Evolutionary conservation across 441 rosid genomes (phyloP).

Genomic region (Manihot esculenta): DNA sequence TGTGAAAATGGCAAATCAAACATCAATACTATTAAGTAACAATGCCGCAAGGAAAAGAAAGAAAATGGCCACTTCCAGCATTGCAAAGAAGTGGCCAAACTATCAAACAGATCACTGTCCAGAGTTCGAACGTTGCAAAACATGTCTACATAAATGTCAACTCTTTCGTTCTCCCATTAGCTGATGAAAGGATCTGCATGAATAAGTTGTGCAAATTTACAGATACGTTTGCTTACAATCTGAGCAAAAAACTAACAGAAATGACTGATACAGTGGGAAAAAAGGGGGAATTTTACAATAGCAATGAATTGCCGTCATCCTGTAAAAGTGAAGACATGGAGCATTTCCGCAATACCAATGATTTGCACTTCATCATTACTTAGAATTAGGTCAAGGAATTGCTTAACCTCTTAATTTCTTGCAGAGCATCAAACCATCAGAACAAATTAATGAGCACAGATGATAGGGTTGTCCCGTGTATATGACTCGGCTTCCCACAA

Average conservation of each 20-base stretch:
- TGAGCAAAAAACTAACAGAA: constrained; percentile 11
- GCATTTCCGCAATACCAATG: constrained; percentile 5
- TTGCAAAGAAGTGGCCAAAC: too few species aligned
- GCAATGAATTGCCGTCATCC: constrained; percentile 29
- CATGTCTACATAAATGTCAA: neutral
- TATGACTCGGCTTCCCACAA: neutral
- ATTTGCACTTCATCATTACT: constrained; percentile 13
- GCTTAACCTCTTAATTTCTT: constrained; percentile 12
- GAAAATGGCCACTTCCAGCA: too few species aligned
- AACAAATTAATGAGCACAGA: constrained; percentile 3
- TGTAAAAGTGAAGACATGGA: constrained; percentile 16
- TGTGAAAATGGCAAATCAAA: too few species aligned
- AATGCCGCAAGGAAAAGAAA: too few species aligned
- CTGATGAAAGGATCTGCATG: constrained; percentile 20
- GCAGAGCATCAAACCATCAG: constrained; percentile 11
- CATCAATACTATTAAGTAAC: too few species aligned
- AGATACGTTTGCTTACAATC: constrained; percentile 22
- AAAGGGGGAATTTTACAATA: constrained; percentile 32
- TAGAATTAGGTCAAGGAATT: constrained; percentile 15
- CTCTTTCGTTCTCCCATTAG: constrained; percentile 15
- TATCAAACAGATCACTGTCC: too few species aligned
- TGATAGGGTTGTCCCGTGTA: neutral
- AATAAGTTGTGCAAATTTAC: constrained; percentile 40
- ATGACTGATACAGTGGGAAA: neutral
- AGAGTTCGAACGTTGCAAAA: neutral